Conservation (phyloP, 495 filamentous ascomycete species). For the Aspergillus bertholletiae region DNA sequence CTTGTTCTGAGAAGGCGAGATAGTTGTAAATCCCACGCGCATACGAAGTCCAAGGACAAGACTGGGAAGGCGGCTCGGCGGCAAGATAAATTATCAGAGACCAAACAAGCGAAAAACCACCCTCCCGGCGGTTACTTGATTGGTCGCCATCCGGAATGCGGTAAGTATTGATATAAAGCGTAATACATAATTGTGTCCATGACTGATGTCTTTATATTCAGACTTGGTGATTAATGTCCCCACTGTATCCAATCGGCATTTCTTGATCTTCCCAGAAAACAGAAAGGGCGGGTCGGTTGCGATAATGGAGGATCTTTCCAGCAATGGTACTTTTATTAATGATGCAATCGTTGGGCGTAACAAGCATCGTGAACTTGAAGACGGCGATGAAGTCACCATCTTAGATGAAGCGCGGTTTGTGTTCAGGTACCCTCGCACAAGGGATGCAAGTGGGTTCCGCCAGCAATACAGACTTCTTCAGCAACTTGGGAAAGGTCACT, state of each 20-base stretch:
- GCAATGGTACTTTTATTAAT: slow-evolving; percentile 95
- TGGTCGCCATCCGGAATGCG: slow-evolving; percentile 91
- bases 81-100: slow-evolving; percentile 5
- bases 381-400: slow-evolving; percentile 86
- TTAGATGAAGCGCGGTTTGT: slow-evolving; percentile 79
- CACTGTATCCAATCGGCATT: slow-evolving; percentile 94
- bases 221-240: slow-evolving; percentile 76
- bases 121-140: slow-evolving; percentile 85
- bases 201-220: slow-evolving; percentile 30
- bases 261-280: slow-evolving; percentile 84
- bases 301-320: slow-evolving; percentile 88
- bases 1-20: slow-evolving; percentile 69
- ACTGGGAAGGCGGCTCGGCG: slow-evolving; percentile 26
- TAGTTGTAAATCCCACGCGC: slow-evolving; percentile 57
- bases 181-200: not conserved
- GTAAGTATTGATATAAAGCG: slow-evolving; percentile 51
- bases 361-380: slow-evolving; percentile 78
- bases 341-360: slow-evolving; percentile 89
- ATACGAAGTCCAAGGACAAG: slow-evolving; percentile 36
- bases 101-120: slow-evolving; percentile 33
- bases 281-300: slow-evolving; percentile 75
- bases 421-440: slow-evolving; percentile 80
- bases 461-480: slow-evolving; percentile 83
- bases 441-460: slow-evolving; percentile 70
- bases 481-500: slow-evolving; percentile 93